Evolutionary conservation across 2,329 filamentous ascomycete species (phyloP), one percentile per base, ranked within the genome.

Genomic region (Cladosporium sp.): DNA sequence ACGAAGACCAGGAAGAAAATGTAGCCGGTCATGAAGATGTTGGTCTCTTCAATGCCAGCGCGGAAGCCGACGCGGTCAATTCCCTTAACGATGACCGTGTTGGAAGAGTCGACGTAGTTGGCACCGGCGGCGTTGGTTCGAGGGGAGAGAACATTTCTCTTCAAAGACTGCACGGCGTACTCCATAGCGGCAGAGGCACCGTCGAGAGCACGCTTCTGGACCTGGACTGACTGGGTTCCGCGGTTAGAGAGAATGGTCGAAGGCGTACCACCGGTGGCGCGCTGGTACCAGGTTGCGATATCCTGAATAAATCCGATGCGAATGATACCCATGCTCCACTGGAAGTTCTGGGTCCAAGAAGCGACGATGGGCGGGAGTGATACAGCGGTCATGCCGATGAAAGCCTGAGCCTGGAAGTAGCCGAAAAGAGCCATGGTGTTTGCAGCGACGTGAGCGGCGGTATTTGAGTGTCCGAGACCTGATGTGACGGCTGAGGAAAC

Each of bases 291-390:
- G 30, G 90, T 95, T 55, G 89, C 88, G 64, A 96, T 88, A 42
- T 77, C 77, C 73, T 97, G 89, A 73, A 96, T 80, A 68, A 95
- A 96, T n/a, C 76, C 77, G 37, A 96, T 79, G 45, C 82, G 81
- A 62, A 97, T 95, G 62, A 97, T 90, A 61, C 92, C 92, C 89
- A 97, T 93, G 64, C 86, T 95, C 92, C 92, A 97, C 67, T 95
- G 88, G 73, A 97, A 96, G 72, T 96, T 92, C 72, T 96, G 91
- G 1, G 91, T 96, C 92, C 92, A 97, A 0, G 91, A 80, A 63
- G 88, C 80, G 48, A 95, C 92, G 54, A 96, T 88, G 0, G 92
- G 92, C 8, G 92, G 92, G 48, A 96, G 80, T 40, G 79, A 77
- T 12, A 96, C 85, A 17, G 86, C 82, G 48, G 85, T 88, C 70